phyloP scores from a whole-genome alignment of 257 asterid genomes.

The Coffea eugenioides region DNA sequence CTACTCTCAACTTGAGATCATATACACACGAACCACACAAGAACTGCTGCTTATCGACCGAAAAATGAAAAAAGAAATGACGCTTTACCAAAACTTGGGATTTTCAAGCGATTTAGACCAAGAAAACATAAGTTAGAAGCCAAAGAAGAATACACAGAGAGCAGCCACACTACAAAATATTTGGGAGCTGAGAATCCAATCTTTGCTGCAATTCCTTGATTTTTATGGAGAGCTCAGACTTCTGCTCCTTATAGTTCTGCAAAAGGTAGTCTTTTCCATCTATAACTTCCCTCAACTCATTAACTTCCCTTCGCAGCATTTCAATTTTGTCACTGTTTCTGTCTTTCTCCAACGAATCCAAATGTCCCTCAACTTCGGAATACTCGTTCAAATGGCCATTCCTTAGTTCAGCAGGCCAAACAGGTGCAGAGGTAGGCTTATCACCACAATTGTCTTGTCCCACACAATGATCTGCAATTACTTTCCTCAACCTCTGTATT shows the following conservation, averaged over 20 bases:
- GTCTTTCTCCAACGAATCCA: slow-evolving; percentile 41
- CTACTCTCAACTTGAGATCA: slow-evolving; percentile 7
- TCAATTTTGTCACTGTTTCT: slow-evolving; percentile 62
- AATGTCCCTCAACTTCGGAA: slow-evolving; percentile 37
- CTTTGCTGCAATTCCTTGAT: slow-evolving; percentile 75
- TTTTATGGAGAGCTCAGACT: slow-evolving; percentile 68
- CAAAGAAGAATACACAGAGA: slow-evolving; percentile 52
- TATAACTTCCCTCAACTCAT: slow-evolving; percentile 72
- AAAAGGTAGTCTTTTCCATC: slow-evolving; percentile 85
- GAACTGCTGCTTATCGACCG: not conserved
- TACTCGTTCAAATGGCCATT: slow-evolving; percentile 58
- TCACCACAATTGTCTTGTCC: slow-evolving; percentile 48
- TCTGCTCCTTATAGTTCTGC: slow-evolving; percentile 87
- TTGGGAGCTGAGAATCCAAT: slow-evolving; percentile 84
- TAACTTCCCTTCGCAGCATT: slow-evolving; percentile 65
- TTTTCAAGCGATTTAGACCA: slow-evolving; percentile 23
- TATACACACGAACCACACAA: slow-evolving; percentile 11
- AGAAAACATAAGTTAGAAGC: slow-evolving; percentile 26
- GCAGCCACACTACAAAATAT: slow-evolving; percentile 54
- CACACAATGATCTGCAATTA: slow-evolving; percentile 80
- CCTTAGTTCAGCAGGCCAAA: slow-evolving; percentile 53
- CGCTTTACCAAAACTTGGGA: slow-evolving; percentile 35
- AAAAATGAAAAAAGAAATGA: not conserved
- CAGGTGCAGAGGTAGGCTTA: slow-evolving; percentile 46
- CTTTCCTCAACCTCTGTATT: slow-evolving; percentile 81